Percentiles rank a stretch among this genome's conserved stretches.
Evolutionary conservation across 176 grass and related monocot genomes (phyloP).

Genomic region (maize (Zea mays)): Zm-B73-REFERENCE-NAM-5.0 NC_050097.1:13836501-13837000

Average conservation of each 20-base stretch:
- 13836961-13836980: background rate
- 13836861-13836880: background rate
- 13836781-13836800: background rate
- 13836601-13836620: background rate
- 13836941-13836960: background rate
- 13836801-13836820: background rate
- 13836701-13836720: background rate
- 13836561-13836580: background rate
- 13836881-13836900: constrained; percentile 20
- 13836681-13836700: too few species aligned
- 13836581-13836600: background rate
- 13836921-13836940: background rate
- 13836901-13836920: background rate
- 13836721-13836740: background rate
- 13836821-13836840: constrained; percentile 29
- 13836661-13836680: too few species aligned
- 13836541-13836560: background rate
- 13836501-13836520: constrained; percentile 14
- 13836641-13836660: too few species aligned
- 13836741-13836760: background rate
- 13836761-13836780: background rate
- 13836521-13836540: background rate
- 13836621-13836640: background rate
- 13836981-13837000: constrained; percentile 28
- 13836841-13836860: constrained; percentile 1